Percentiles rank a stretch among this genome's conserved stretches.
Conservation (phyloP, 2,329 filamentous ascomycete genomes). For the Gnomoniopsis sp. region DNA sequence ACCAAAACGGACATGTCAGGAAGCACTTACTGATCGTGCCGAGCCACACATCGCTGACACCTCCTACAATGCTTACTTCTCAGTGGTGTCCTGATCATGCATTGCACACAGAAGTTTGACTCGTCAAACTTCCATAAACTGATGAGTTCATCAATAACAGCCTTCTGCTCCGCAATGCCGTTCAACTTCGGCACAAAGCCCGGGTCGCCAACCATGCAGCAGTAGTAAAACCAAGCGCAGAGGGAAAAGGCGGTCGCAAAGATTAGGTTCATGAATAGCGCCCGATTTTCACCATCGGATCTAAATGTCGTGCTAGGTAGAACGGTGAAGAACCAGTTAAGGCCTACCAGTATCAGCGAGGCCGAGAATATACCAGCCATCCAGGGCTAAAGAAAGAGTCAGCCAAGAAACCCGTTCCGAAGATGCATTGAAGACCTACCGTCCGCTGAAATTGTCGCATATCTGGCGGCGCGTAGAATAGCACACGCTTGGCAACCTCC, state of each 20-base stretch:
- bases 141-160: slow-evolving; percentile 83
- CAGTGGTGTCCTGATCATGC: slow-evolving; percentile 90
- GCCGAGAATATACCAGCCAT: slow-evolving; percentile 90
- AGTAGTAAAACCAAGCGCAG: slow-evolving; percentile 81
- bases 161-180: slow-evolving; percentile 85
- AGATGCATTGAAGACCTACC: slow-evolving; percentile 43
- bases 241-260: slow-evolving; percentile 65
- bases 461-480: slow-evolving; percentile 79
- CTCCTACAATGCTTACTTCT: slow-evolving; percentile 94
- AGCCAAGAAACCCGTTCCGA: slow-evolving; percentile 19
- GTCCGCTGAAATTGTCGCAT: slow-evolving; percentile 91
- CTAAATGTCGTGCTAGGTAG: slow-evolving; percentile 47
- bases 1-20: not conserved
- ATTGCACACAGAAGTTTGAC: slow-evolving; percentile 86
- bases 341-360: slow-evolving; percentile 75
- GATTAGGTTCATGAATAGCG: slow-evolving; percentile 73
- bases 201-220: slow-evolving; percentile 83
- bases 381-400: slow-evolving; percentile 63
- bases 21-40: slow-evolving; percentile 86
- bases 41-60: slow-evolving; percentile 89
- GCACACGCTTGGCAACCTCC: slow-evolving; percentile 70
- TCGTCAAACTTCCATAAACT: slow-evolving; percentile 88
- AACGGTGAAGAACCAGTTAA: slow-evolving; percentile 72
- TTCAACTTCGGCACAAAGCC: slow-evolving; percentile 90
- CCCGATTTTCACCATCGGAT: slow-evolving; percentile 58